These are phyloP conservation scores for Actinomucor elegans DNA, from an alignment of 371 early-diverging fungal genomes.

Conservation along the genomic window DNA sequence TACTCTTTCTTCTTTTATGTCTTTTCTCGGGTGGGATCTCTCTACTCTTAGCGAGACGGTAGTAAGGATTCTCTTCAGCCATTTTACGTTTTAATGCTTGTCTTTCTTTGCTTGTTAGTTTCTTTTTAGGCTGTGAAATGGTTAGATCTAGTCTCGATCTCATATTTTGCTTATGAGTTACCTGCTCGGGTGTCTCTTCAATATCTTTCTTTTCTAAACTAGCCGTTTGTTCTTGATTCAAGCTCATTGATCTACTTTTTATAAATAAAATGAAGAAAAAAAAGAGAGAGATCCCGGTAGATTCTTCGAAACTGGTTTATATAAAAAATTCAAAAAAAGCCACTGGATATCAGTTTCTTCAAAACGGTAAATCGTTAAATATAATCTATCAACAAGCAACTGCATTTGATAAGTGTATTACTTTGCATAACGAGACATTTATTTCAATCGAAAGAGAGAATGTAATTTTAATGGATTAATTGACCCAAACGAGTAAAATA, in stretches of 20 bases:
- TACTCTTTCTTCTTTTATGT: slow-evolving; percentile 14
- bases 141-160: no score
- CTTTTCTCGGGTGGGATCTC: slow-evolving; percentile 14
- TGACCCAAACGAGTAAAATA: no score
- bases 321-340: neutral
- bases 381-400: no score
- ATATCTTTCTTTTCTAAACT: neutral
- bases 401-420: no score
- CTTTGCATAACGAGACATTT: slow-evolving; percentile 1
- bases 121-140: neutral
- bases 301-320: neutral
- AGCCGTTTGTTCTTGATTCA: no score
- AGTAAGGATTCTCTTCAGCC: slow-evolving; percentile 12
- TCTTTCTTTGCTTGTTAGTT: slow-evolving; percentile 11
- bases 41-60: slow-evolving; percentile 3
- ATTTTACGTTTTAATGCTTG: slow-evolving; percentile 8
- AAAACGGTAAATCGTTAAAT: no score
- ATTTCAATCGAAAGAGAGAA: neutral
- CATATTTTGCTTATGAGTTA: no score
- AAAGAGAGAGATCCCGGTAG: neutral
- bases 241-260: neutral
- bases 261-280: neutral
- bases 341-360: no score
- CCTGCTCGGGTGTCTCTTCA: neutral
- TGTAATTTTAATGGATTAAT: no score